Conservation (phyloP, 2,329 filamentous ascomycete genomes). For the Fusarium multiceps region DNA sequence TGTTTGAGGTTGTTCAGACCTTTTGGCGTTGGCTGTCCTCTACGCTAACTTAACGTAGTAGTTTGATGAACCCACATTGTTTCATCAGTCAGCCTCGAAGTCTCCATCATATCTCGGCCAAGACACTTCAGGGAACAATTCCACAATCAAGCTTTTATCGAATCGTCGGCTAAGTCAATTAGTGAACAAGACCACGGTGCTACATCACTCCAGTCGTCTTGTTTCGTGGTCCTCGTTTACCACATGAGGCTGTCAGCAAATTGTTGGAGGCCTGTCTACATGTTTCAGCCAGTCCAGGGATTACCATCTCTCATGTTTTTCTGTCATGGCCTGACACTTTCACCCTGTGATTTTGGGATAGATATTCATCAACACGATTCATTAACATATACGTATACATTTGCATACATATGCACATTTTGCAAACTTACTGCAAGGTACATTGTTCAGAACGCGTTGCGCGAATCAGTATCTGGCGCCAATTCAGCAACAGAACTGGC, state of each 20-base stretch:
- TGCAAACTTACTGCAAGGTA: accelerated
- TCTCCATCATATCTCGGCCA: background rate
- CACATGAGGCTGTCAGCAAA: background rate
- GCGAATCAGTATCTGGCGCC: no score
- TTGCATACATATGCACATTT: accelerated
- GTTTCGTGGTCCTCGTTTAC: background rate
- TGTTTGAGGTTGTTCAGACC: background rate
- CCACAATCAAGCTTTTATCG: background rate
- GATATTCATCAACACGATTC: background rate
- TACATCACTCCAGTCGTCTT: background rate
- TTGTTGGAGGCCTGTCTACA: background rate
- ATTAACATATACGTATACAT: background rate
- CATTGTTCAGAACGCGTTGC: no score
- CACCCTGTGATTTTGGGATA: background rate
- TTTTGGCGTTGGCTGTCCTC: background rate
- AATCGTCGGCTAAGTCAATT: background rate
- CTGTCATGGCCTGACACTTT: background rate
- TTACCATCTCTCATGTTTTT: accelerated
- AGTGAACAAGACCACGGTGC: background rate
- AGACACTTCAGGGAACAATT: no score
- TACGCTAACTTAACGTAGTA: background rate
- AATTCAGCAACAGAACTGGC: no score
- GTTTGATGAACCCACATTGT: background rate
- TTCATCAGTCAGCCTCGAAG: background rate
- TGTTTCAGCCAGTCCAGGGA: background rate